Evolutionary conservation across 305 asterid species (phyloP), one percentile per base, ranked within the genome.

Genomic region (Fraxinus baroniana): DNA sequence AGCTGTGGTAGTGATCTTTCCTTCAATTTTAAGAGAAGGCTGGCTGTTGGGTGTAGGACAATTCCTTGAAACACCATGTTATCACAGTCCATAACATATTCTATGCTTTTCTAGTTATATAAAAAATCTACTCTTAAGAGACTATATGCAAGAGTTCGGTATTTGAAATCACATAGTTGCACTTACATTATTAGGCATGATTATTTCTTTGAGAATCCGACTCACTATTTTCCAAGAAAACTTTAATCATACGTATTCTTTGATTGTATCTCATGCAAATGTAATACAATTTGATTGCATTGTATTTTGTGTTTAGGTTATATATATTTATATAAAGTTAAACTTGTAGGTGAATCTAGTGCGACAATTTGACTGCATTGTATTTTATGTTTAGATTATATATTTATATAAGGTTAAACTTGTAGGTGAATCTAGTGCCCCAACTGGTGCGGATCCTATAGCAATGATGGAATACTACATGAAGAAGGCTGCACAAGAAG

Each of bases 391-490:
- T 66, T 66, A 18, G 35, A 32, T 20, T 60, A 60, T 60, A 20
- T 22, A 74, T 76, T 30, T 66, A 74, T 82, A 33, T 55, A 20
- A 80, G 82, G 68, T 83, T 66, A 74, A 28, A 35, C 62, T 85
- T 89, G 37, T 84, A 92, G 98, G 91, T 87, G 95, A 92, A 84
- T 79, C 91, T 78, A 89, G 86, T 82, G 86, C 84, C 12, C 89
- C 92, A 81, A 64, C 88, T 80, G 89, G 86, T 73, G 80, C 93
- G 15, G 99, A 95, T 83, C 99, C 98, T 70, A 87, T 94, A 81
- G 98, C 99, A 15, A 95, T 93, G 99, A 95, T 95, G 98, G 99
- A 95, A 79, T 95, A 88, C 87, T 95, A 94, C 87, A 87, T 91
- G 97, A 95, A 95, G 87, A 95, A 92, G 89, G 99, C 99, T 81